Base-by-base conservation (phyloP, 345 rosid genomes). In the Lepidium aucheri region DNA sequence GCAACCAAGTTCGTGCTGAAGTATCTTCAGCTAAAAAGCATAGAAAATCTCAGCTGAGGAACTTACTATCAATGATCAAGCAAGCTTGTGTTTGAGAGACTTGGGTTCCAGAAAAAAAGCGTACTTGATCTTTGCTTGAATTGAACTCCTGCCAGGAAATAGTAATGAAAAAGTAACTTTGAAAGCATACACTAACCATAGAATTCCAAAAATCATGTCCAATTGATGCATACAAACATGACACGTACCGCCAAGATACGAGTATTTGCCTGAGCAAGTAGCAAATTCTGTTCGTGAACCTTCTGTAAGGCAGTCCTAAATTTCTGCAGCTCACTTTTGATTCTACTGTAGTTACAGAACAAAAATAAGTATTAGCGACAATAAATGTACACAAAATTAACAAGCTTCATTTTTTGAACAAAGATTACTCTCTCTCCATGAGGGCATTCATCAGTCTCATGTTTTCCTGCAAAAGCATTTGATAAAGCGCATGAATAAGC, bases 1-100 rank as follows among this genome's bases (percentile, higher is more conserved):
- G 76, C 91, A 86, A 51, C 85, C 84, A 68, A 89, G 83, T 70
- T 89, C 91, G 74, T 89, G 96, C 18, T 80, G 81, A 76, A 83
- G 86, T 56, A 68, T 56, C 75, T 73, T 81, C 22, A 86, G 78
- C 93, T 89, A 80, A 65, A 78, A 63, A n/a, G 44, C 47, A 53
- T 51, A 72, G 39, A 77, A 62, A 33, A 41, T 36, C 11, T 40
- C 50, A 56, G 74, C 68, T 57, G 35, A 18, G 56, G 65, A 77
- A 67, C 41, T 42, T 34, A 59, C 18, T 42, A 16, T 38, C 13
- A 22, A 35, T 11, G 43, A 63, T 55, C 42, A 65, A 50, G 5
- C 32, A 63, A 63, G 44, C 59, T 22, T 63, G 42, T 42, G 46
- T 67, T 69, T 13, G 30, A 79, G 24, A 43, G 57, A 71, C 49